Percentiles rank a stretch among this genome's conserved stretches.
These are phyloP conservation scores for Eudorina sp. DNA, from an alignment of 139 green algal species.

Conservation along the genomic window DNA sequence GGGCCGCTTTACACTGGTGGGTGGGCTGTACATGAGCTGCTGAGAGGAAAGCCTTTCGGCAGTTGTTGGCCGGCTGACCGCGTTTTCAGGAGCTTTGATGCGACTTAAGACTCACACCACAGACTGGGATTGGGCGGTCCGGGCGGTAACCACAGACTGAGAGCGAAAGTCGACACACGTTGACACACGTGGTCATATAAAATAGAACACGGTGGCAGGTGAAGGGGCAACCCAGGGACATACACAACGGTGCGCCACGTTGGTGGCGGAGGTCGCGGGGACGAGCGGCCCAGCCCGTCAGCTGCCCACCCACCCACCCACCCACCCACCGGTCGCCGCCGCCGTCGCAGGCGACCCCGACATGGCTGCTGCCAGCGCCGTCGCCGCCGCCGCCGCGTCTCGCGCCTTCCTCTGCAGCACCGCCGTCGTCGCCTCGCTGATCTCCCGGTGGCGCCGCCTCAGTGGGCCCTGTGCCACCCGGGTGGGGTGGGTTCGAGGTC, in stretches of 20 bases:
- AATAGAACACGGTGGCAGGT: not conserved
- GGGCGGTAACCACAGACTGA: not conserved
- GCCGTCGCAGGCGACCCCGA: not conserved
- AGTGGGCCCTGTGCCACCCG: not conserved
- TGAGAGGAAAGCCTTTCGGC: too few relatives aligned
- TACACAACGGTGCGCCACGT: too few relatives aligned
- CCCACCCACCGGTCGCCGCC: not conserved
- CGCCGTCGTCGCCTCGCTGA: not conserved
- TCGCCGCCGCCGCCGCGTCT: not conserved
- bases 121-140: too few relatives aligned
- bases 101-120: too few relatives aligned
- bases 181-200: not conserved
- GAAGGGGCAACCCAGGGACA: not conserved
- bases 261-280: too few relatives aligned
- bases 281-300: too few relatives aligned
- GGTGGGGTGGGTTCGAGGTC: not conserved
- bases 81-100: too few relatives aligned
- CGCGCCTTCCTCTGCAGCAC: not conserved
- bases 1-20: too few relatives aligned
- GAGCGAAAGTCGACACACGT: not conserved
- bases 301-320: not conserved
- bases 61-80: too few relatives aligned
- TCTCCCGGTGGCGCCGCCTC: conserved; percentile 13
- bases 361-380: conserved; percentile 16
- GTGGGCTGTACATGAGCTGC: too few relatives aligned